Conservation (phyloP, 2,329 filamentous ascomycete species). For the Periconia macrospinosa region DNA sequence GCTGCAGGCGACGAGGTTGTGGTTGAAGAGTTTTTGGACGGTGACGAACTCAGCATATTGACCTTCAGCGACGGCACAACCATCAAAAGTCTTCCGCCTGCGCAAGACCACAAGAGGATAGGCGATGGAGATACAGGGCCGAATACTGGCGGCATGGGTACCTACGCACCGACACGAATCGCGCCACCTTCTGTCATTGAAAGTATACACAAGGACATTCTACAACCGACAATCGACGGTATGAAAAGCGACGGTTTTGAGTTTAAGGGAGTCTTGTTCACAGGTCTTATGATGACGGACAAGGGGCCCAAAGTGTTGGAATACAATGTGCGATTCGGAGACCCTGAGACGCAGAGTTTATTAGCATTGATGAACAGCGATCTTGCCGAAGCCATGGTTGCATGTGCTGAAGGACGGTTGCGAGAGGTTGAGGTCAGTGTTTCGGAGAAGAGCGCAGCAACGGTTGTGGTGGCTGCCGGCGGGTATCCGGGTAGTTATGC, state of each 20-base stretch:
- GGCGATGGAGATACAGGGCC: conserved; percentile 87
- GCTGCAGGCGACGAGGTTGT: conserved; percentile 87
- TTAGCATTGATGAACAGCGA: conserved; percentile 83
- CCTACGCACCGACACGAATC: conserved; percentile 75
- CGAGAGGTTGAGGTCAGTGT: conserved; percentile 70
- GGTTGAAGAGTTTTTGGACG: conserved; percentile 89
- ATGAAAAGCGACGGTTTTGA: conserved; percentile 72
- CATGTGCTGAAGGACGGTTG: conserved; percentile 76
- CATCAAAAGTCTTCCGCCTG: conserved; percentile 80
- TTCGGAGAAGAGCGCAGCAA: conserved; percentile 74
- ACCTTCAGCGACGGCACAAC: conserved; percentile 89
- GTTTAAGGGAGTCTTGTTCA: conserved; percentile 74
- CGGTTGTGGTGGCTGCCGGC: conserved; percentile 89
- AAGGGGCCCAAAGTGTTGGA: conserved; percentile 80
- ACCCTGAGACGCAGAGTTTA: conserved; percentile 88
- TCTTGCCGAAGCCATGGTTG: conserved; percentile 84
- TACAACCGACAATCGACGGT: conserved; percentile 87
- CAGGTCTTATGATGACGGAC: conserved; percentile 90
- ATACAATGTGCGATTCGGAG: conserved; percentile 92
- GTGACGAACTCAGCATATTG: conserved; percentile 89
- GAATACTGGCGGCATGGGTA: conserved; percentile 98
- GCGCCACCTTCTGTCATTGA: conserved; percentile 66
- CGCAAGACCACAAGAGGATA: conserved; percentile 96
- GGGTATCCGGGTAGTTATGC: conserved; percentile 84
- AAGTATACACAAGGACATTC: conserved; percentile 75